Evolutionary conservation across 208 protist species (phyloP), one percentile per base, ranked within the genome.

Genomic region (Blastocrithidia nonstop): DNA sequence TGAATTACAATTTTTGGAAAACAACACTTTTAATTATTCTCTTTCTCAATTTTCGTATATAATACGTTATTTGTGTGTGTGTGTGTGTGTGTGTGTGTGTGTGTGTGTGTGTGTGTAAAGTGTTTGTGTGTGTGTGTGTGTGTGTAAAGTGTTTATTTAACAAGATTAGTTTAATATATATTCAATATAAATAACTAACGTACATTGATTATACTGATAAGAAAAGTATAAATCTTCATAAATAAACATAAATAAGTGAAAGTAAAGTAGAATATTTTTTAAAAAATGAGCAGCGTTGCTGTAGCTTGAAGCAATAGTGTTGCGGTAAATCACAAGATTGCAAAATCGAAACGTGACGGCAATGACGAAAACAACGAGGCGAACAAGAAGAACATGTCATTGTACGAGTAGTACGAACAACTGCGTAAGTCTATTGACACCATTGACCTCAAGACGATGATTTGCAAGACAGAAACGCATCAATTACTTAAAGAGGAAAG

Each of bases 381-480:
- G 17, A 26, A 26, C 40, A 42, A 42, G 19, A 13, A 22, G 11
- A 8, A 9, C 8, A 22, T 9, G 21, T 69, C 71, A 9, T 57
- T 90, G 21, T 90, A 71, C 50, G 76, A 90, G 62, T 71, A 84
- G 57, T 75, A 86, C 61, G 81, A 90, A 59, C 61, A 66, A 5
- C 71, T 90, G 0, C 44, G 60, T 28, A 61, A 71, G 44, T 49
- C 49, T 22, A 81, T 92, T 20, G 47, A 85, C 37, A 72, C 78
- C 43, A 59, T 91, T 24, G 67, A 89, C 36, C 73, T 94, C 26
- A 88, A 89, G 51, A 94, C 79, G 32, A 75, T 88, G 66, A 86
- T 94, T 33, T 88, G 76, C 61, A 71, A 75, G 36, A 91, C 75
- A 1, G 86, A 94, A 42, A 89, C 77, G 8, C 82, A 91, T 38